phyloP scores from a whole-genome alignment of 192 early-diverging fungal species.

The Linnemannia elongata region DNA sequence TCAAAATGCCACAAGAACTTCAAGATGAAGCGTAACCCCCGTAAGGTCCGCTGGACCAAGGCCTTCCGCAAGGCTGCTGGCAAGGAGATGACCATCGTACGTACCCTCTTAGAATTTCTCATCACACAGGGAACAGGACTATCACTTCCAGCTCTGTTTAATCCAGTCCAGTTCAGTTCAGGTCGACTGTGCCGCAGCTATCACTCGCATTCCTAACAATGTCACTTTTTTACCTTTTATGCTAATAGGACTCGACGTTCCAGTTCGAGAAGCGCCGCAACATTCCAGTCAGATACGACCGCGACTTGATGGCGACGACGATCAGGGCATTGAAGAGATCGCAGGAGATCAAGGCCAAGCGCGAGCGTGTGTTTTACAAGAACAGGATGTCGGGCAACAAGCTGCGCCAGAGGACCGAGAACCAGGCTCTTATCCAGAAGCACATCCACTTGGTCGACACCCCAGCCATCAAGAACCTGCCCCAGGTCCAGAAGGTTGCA shows the following conservation, averaged over 20 bases:
- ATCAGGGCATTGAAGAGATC: conserved; percentile 99
- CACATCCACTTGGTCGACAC: conserved; percentile 89
- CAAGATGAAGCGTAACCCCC: conserved; percentile 99
- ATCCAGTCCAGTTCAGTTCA: too few relatives aligned
- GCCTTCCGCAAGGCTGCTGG: conserved; percentile 98
- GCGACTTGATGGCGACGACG: conserved; percentile 96
- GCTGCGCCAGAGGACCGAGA: conserved; percentile 81
- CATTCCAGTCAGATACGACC: conserved; percentile 97
- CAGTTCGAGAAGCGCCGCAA: conserved; percentile 99
- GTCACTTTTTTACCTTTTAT: not conserved
- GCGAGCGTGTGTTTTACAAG: conserved; percentile 96
- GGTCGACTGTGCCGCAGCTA: not conserved
- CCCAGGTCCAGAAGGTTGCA: conserved; percentile 75
- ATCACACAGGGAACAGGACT: not conserved
- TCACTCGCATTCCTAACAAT: not conserved
- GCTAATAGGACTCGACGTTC: conserved; percentile 87
- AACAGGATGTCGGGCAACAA: conserved; percentile 91
- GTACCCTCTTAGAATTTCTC: conserved; percentile 29
- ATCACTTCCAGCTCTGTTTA: not conserved
- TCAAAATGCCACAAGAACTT: conserved; percentile 99
- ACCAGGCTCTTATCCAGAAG: conserved; percentile 82
- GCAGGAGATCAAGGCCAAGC: conserved; percentile 92
- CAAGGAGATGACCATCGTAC: conserved; percentile 99
- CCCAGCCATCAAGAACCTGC: conserved; percentile 69
- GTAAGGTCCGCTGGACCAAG: conserved; percentile 99